Evolutionary conservation across 2,329 filamentous ascomycete species (phyloP).

Genomic region (Elsinoe ampelina): DNA sequence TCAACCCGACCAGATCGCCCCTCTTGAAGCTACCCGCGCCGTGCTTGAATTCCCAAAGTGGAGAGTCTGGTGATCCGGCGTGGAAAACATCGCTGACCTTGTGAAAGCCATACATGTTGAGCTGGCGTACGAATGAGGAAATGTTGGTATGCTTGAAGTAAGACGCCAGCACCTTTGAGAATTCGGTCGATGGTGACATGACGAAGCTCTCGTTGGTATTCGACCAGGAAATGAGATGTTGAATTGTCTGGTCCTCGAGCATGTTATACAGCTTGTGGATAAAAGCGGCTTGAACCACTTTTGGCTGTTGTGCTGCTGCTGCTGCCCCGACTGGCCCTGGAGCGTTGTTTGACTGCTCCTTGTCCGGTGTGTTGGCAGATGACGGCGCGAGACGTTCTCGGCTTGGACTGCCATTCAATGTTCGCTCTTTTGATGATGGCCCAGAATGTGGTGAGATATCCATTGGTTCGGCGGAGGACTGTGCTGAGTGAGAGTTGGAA

Average conservation of each 20-base stretch:
- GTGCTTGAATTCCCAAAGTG: slow-evolving; percentile 98
- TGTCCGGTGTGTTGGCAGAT: slow-evolving; percentile 25
- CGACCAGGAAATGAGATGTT: slow-evolving; percentile 96
- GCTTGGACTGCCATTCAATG: slow-evolving; percentile 40
- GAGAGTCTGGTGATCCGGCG: slow-evolving; percentile 83
- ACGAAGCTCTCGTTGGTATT: slow-evolving; percentile 91
- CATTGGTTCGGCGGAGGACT: slow-evolving; percentile 41
- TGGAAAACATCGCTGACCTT: slow-evolving; percentile 99
- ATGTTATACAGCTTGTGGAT: slow-evolving; percentile 99
- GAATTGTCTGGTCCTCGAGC: slow-evolving; percentile 87
- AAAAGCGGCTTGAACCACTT: slow-evolving; percentile 96
- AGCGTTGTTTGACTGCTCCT: slow-evolving; percentile 32
- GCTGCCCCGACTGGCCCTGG: slow-evolving; percentile 47
- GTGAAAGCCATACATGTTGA: slow-evolving; percentile 99
- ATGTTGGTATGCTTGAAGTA: slow-evolving; percentile 99
- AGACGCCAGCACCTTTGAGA: slow-evolving; percentile 94
- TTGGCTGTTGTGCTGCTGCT: slow-evolving; percentile 79
- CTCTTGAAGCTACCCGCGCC: slow-evolving; percentile 95
- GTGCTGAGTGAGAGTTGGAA: slow-evolving; percentile 32
- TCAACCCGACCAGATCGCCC: slow-evolving; percentile 78
- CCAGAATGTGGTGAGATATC: slow-evolving; percentile 43
- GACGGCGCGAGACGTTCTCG: slow-evolving; percentile 36
- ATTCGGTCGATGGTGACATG: slow-evolving; percentile 95
- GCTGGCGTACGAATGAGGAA: slow-evolving; percentile 91
- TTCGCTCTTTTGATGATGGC: slow-evolving; percentile 38